phyloP scores from a whole-genome alignment of 2,329 filamentous ascomycete genomes.

The Massarina eburnea region DNA sequence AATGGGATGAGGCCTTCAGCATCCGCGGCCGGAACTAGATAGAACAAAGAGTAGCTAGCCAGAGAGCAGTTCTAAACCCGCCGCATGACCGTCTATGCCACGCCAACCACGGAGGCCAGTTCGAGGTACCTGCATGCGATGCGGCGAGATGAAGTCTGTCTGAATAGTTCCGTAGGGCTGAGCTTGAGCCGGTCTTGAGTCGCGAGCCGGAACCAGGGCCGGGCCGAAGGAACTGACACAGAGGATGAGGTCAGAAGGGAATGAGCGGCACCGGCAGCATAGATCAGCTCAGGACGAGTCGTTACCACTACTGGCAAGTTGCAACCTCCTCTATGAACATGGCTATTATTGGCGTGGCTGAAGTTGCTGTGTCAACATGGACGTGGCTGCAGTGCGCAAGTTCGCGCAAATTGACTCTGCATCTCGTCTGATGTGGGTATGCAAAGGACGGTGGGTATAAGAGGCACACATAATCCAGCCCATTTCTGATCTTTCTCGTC shows the following conservation, averaged over 20 bases:
- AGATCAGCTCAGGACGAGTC: too few relatives aligned
- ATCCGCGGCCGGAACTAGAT: slow-evolving; percentile 37
- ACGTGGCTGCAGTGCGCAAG: not conserved
- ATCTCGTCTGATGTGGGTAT: not conserved
- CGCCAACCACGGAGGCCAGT: slow-evolving; percentile 6
- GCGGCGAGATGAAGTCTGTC: slow-evolving; percentile 4
- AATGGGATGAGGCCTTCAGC: slow-evolving; percentile 22
- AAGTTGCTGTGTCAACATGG: not conserved
- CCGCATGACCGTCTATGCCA: slow-evolving; percentile 28
- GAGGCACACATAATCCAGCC: not conserved
- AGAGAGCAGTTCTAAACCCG: slow-evolving; percentile 17
- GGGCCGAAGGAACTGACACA: too few relatives aligned
- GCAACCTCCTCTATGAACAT: too few relatives aligned
- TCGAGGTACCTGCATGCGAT: slow-evolving; percentile 34
- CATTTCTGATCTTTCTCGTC: not conserved
- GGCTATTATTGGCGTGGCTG: too few relatives aligned
- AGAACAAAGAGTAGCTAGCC: slow-evolving; percentile 16
- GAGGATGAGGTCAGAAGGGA: too few relatives aligned
- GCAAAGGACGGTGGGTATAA: not conserved
- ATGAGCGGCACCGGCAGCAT: too few relatives aligned
- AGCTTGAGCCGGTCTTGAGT: too few relatives aligned
- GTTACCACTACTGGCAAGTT: too few relatives aligned
- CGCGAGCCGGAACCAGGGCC: too few relatives aligned
- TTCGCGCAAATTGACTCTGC: not conserved
- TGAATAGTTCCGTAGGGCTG: slow-evolving; percentile 17